Conservation (phyloP, 768 basidiomycete species). For the Leccinum boreale region DNA sequence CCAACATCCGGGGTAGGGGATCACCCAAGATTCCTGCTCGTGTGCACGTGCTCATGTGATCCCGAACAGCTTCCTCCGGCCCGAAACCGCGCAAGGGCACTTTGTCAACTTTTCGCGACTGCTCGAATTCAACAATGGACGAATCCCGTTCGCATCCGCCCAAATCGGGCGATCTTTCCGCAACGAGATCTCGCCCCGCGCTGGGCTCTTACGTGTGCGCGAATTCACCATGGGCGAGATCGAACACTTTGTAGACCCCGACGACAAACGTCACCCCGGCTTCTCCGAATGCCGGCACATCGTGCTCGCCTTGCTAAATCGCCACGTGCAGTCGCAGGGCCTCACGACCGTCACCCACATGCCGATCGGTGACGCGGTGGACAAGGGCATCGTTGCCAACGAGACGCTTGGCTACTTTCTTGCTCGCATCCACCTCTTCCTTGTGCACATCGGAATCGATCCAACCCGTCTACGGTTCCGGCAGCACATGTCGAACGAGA, state of each 20-base stretch:
- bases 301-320: constrained; percentile 73
- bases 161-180: constrained; percentile 96
- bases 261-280: constrained; percentile 81
- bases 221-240: constrained; percentile 99
- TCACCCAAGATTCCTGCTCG: not conserved
- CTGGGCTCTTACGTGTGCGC: constrained; percentile 92
- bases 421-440: constrained; percentile 86
- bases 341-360: constrained; percentile 59
- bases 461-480: constrained; percentile 82
- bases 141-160: constrained; percentile 94
- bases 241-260: constrained; percentile 97
- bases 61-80: constrained; percentile 78
- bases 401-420: constrained; percentile 98
- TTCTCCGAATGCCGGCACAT: constrained; percentile 80
- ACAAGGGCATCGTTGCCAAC: constrained; percentile 85
- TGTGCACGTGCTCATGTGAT: not conserved
- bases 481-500: constrained; percentile 98
- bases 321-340: constrained; percentile 79
- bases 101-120: constrained; percentile 98
- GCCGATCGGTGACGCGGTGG: constrained; percentile 87
- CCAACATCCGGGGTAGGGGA: constrained; percentile 80
- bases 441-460: constrained; percentile 88
- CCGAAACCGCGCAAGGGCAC: constrained; percentile 97
- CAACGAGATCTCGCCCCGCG: constrained; percentile 97
- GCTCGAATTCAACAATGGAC: constrained; percentile 97